Evolutionary conservation across 305 asterid genomes (phyloP).

Genomic region (Fraxinus sp.): DNA sequence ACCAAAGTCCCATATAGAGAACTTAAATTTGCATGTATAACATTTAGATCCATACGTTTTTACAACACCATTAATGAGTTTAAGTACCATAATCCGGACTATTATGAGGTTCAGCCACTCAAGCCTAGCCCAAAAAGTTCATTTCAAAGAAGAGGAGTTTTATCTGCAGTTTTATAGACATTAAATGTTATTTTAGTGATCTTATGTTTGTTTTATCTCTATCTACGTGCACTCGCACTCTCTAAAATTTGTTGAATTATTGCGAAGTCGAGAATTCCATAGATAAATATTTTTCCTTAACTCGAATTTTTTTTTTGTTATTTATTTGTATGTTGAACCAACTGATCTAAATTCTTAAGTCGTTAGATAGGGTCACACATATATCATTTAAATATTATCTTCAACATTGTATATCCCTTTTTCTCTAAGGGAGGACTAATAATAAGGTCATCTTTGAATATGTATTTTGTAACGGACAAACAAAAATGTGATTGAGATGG

Average conservation of each 20-base stretch:
- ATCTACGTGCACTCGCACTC: not conserved
- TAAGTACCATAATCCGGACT: not conserved
- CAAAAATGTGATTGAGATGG: not conserved
- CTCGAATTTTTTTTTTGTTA: not conserved
- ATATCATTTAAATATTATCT: not conserved
- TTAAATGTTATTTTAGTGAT: not conserved
- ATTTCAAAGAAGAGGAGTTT: not conserved
- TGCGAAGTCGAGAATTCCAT: not conserved
- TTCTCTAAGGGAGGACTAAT: not conserved
- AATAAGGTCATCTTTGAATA: not conserved
- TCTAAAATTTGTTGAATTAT: not conserved
- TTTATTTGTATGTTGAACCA: not conserved
- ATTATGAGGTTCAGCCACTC: not conserved
- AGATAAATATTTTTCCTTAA: not conserved
- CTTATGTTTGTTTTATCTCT: not conserved
- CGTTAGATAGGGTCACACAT: not conserved
- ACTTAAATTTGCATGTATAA: not conserved
- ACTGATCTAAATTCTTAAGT: not conserved
- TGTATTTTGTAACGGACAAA: not conserved
- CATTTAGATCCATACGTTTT: not conserved
- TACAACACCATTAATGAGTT: not conserved
- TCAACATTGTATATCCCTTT: not conserved
- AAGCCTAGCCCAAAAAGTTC: not conserved
- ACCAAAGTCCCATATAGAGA: not conserved
- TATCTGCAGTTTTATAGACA: not conserved